Evolutionary conservation across 306 rosid species (phyloP).

Genomic region (Sesbania bispinosa): DNA sequence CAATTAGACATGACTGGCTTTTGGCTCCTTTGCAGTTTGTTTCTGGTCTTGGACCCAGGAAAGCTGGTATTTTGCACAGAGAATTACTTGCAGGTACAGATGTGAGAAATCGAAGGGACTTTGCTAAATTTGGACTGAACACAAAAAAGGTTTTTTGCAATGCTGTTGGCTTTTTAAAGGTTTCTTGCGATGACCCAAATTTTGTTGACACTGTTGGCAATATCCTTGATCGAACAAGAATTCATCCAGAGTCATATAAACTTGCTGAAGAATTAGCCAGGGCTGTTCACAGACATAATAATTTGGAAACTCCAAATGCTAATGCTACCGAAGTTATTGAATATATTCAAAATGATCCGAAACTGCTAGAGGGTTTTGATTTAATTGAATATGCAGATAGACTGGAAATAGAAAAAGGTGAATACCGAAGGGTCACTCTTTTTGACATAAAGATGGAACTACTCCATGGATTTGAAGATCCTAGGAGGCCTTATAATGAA

Average conservation of each 20-base stretch:
- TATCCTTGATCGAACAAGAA: slow-evolving; percentile 40
- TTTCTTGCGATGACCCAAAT: slow-evolving; percentile 27
- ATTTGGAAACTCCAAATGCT: slow-evolving; percentile 17
- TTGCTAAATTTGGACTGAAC: slow-evolving; percentile 37
- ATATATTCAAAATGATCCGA: slow-evolving; percentile 35
- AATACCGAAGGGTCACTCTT: slow-evolving; percentile 30
- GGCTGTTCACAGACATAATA: slow-evolving; percentile 27
- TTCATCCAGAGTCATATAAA: slow-evolving; percentile 51
- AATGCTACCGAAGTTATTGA: slow-evolving; percentile 26
- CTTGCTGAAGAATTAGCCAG: slow-evolving; percentile 45
- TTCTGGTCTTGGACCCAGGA: slow-evolving; percentile 50
- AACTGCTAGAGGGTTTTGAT: slow-evolving; percentile 39
- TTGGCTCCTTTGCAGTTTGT: slow-evolving; percentile 46
- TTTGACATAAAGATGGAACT: slow-evolving; percentile 43
- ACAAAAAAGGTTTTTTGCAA: slow-evolving; percentile 41
- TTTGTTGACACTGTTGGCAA: slow-evolving; percentile 24
- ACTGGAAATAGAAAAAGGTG: slow-evolving; percentile 34
- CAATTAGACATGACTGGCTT: slow-evolving; percentile 41
- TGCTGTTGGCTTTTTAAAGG: slow-evolving; percentile 44
- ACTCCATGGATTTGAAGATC: slow-evolving; percentile 47
- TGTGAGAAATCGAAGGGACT: slow-evolving; percentile 35
- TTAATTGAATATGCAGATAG: slow-evolving; percentile 34
- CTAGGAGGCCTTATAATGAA: slow-evolving; percentile 37
- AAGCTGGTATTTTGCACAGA: slow-evolving; percentile 33
- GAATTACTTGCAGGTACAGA: slow-evolving; percentile 32